Conservation (phyloP, 2,329 filamentous ascomycete genomes). For the Penicillium psychrosexuale region DNA sequence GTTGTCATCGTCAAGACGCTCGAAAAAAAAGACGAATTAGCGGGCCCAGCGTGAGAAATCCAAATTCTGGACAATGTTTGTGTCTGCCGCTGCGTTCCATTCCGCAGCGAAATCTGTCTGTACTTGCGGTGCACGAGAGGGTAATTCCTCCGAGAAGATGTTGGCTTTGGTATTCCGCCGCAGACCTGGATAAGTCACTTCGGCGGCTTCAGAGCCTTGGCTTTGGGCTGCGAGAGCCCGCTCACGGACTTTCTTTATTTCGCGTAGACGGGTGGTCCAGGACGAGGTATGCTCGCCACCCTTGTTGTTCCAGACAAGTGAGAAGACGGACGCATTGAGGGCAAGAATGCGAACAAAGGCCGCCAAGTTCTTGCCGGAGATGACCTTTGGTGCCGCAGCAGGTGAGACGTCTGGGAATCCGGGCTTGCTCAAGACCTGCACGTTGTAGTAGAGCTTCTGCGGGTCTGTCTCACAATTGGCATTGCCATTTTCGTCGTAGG, state of each 20-base stretch:
- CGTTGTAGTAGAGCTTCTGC: slow-evolving; percentile 68
- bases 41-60: slow-evolving; percentile 46
- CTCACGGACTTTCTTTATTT: slow-evolving; percentile 79
- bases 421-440: slow-evolving; percentile 82
- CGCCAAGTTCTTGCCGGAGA: slow-evolving; percentile 77
- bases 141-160: slow-evolving; percentile 36
- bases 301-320: slow-evolving; percentile 74
- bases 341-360: slow-evolving; percentile 84
- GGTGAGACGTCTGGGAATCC: slow-evolving; percentile 91
- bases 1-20: not conserved
- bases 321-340: slow-evolving; percentile 91
- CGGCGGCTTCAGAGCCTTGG: slow-evolving; percentile 27
- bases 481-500: slow-evolving; percentile 36
- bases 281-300: slow-evolving; percentile 81
- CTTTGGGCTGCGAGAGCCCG: slow-evolving; percentile 34
- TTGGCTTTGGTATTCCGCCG: slow-evolving; percentile 40
- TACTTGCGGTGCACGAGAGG: slow-evolving; percentile 30
- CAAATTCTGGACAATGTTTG: slow-evolving; percentile 39
- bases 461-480: slow-evolving; percentile 34
- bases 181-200: slow-evolving; percentile 35
- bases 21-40: slow-evolving; percentile 14
- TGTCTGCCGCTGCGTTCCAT: slow-evolving; percentile 38
- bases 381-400: slow-evolving; percentile 81
- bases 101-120: slow-evolving; percentile 37
- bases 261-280: slow-evolving; percentile 81